A percentile compares a stretch with the other conserved stretches of the same genome.
phyloP scores from a whole-genome alignment of 352 stramenopile genomes.

The Aphanomyces euteiches region DNA sequence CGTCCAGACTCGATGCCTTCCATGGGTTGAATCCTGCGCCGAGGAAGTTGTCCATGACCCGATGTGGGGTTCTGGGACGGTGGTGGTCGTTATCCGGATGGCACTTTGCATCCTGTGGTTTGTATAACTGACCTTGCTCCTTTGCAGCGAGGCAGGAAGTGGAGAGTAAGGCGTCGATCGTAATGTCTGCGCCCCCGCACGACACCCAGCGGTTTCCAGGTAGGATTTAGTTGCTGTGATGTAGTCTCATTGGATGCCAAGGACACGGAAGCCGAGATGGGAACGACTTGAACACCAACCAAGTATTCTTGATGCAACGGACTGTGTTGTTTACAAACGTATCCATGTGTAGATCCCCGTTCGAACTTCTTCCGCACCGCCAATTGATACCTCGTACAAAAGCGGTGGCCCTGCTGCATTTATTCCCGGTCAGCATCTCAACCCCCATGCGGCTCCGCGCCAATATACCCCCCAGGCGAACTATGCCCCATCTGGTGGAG shows the following conservation, averaged over 20 bases:
- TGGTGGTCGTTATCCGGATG: neutral
- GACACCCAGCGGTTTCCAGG: slow-evolving; percentile 10
- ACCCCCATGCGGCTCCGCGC: neutral
- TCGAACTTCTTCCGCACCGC: slow-evolving; percentile 18
- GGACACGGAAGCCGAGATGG: slow-evolving; percentile 4
- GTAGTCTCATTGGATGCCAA: neutral
- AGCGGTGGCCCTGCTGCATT: neutral
- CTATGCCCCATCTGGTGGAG: neutral
- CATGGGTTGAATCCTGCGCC: too few species aligned
- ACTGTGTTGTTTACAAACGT: neutral
- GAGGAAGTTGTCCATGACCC: too few species aligned
- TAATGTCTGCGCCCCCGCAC: slow-evolving; percentile 12
- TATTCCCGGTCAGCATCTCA: neutral
- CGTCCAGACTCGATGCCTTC: too few species aligned
- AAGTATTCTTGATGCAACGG: neutral
- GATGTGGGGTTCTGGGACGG: slow-evolving; percentile 9
- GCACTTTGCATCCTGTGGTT: neutral
- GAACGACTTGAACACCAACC: neutral
- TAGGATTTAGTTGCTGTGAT: neutral
- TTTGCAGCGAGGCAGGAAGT: slow-evolving; percentile 9
- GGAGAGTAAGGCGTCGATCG: neutral
- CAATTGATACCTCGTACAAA: slow-evolving; percentile 10
- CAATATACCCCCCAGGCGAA: too few species aligned
- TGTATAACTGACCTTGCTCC: slow-evolving; percentile 18
- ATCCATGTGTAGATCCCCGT: slow-evolving; percentile 14